Conservation (phyloP, 352 stramenopile species). For the Phytophthora sp. region DNA sequence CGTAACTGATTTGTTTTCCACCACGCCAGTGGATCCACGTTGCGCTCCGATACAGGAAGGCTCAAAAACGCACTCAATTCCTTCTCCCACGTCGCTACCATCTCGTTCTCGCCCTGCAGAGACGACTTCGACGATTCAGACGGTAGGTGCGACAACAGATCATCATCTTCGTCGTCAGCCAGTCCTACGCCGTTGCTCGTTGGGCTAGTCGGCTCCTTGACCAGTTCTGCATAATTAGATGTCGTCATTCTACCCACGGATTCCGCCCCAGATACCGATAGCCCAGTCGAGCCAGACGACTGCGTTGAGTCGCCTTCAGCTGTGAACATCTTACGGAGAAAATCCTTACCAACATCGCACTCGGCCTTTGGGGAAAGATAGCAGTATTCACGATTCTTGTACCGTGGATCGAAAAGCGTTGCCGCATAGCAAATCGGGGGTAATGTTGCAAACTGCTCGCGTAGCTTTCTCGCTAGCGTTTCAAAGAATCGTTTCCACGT, state of each 20-base stretch:
- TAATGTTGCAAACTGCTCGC: constrained; percentile 56
- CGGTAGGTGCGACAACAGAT: constrained; percentile 72
- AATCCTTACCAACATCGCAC: constrained; percentile 57
- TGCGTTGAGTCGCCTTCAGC: constrained; percentile 25
- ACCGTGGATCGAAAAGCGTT: constrained; percentile 78
- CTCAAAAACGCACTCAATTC: constrained; percentile 77
- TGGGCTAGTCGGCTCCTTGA: constrained; percentile 24
- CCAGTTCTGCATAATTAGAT: constrained; percentile 33
- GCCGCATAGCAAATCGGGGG: constrained; percentile 69
- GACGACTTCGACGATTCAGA: constrained; percentile 62
- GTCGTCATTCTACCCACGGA: constrained; percentile 27
- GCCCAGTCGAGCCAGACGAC: constrained; percentile 20
- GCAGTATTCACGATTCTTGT: constrained; percentile 85
- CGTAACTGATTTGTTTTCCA: constrained; percentile 83
- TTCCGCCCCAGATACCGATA: constrained; percentile 16
- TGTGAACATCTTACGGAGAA: constrained; percentile 65
- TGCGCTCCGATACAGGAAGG: constrained; percentile 73
- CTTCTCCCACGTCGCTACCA: constrained; percentile 74
- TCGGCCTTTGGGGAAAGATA: constrained; percentile 67
- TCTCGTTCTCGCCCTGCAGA: constrained; percentile 49
- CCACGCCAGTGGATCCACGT: constrained; percentile 75
- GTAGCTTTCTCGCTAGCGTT: constrained; percentile 53
- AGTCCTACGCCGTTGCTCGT: constrained; percentile 27
- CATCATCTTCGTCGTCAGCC: constrained; percentile 71
- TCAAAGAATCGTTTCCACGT: constrained; percentile 76